Base-by-base conservation (phyloP, 176 grass and related monocot species). In the Ampelocalamus luodianensis region DNA sequence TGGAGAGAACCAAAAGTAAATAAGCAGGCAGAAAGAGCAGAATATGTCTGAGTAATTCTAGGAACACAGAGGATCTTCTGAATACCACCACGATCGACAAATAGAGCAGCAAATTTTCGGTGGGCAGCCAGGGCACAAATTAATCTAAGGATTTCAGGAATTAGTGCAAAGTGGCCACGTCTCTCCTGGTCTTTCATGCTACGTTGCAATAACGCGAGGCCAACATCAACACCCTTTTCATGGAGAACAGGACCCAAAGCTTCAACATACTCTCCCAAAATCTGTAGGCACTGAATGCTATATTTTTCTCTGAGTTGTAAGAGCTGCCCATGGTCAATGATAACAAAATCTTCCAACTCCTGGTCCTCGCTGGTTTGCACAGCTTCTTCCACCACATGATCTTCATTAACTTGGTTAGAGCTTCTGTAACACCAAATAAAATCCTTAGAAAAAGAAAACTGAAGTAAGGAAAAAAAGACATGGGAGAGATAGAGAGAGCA, bases 191-290 rank as follows among this genome's bases (percentile, higher is more conserved):
- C 81, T 67, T 94, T 99, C 37, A 94, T 85, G 69, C 85, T 92
- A 23, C 90, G 78, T 86, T 99, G 96, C 65, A 96, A 89, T 59
- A 99, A 83, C 29, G 93, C 46, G 4, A 96, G 89, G 87, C 93
- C 96, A 58, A 99, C 96, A 84, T 99, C 96, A 62, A 99, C 96
- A 83, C 96, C 96, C 50, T 96, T 99, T 89, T 99, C 96, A 71
- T 96, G 91, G 50, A 99, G 86, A 82, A 99, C 94, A 74, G 96
- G 96, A 72, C 96, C 96, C 72, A 99, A 86, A 56, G 96, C 96
- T 87, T 99, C 96, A 83, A 99, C 85, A 49, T 99, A 99, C 78
- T 99, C 96, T 58, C 96, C 96, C 74, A 99, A 86, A 94, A 82
- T 82, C 74, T 91, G 85, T 54, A 99, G 85, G 70, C 93, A 99